These are phyloP conservation scores for Penicillium crystallinum DNA, from an alignment of 495 filamentous ascomycete species.

Conservation along the genomic window DNA sequence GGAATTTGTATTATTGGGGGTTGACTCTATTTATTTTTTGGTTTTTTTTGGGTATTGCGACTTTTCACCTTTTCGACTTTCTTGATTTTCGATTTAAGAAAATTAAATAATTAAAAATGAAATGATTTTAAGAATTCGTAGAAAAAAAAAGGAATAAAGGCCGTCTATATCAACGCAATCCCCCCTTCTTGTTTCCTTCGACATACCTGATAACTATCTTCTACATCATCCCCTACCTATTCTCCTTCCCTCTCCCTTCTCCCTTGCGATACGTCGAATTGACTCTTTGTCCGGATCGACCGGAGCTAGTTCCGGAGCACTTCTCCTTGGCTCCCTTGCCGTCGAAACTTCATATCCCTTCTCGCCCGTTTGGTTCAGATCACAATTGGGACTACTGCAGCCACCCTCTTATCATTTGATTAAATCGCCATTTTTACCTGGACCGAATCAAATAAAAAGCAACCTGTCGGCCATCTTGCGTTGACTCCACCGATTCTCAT, in stretches of 20 bases:
- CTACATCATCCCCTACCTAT: conserved; percentile 7
- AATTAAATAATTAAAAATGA: conserved; percentile 6
- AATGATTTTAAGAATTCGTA: conserved; percentile 8
- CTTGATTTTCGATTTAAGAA: conserved; percentile 6
- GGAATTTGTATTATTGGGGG: conserved; percentile 6
- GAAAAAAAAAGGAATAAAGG: conserved; percentile 10
- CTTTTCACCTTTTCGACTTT: too few relatives aligned
- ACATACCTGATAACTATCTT: conserved; percentile 21
- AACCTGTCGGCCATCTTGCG: conserved; percentile 24
- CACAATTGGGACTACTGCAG: conserved; percentile 30
- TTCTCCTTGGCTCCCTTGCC: conserved; percentile 41
- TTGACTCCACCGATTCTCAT: conserved; percentile 12
- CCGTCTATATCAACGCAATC: conserved; percentile 32
- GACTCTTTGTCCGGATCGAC: conserved; percentile 30
- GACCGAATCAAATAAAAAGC: conserved; percentile 26
- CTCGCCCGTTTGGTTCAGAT: conserved; percentile 32
- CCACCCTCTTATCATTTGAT: conserved; percentile 26
- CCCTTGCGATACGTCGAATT: conserved; percentile 38
- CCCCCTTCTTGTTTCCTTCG: conserved; percentile 16
- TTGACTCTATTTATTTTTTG: conserved; percentile 9
- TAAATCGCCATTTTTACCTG: conserved; percentile 1
- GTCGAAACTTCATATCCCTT: conserved; percentile 28
- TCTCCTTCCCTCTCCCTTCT: conserved; percentile 25
- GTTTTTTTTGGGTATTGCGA: not conserved
- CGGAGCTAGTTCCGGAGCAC: conserved; percentile 37